Evolutionary conservation across 495 filamentous ascomycete genomes (phyloP), one percentile per base, ranked within the genome.

Genomic region (Penicillium verhagenii): DNA sequence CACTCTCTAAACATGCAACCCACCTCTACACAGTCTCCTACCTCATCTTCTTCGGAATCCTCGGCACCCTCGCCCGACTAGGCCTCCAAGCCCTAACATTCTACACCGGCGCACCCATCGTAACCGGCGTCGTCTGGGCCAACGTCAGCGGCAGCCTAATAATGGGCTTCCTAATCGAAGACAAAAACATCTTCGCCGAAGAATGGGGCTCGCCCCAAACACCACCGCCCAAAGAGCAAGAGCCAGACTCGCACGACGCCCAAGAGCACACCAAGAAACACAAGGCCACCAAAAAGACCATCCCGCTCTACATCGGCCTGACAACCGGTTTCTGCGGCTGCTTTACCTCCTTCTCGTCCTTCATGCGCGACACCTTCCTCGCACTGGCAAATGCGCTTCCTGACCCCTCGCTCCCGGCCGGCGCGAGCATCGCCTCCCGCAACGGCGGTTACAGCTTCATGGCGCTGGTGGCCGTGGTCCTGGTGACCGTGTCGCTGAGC

Each of bases 301-400:
- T 94, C 40, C 92, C 92, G 0, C 79, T 96, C 0, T 97, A 94
- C 66, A 89, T 97, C 52, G 94, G 94, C 18, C 83, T 98, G 1
- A 84, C 93, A 0, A 95, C 90, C 2, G 94, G 94, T 11, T 97
- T 96, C 74, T 97, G 94, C 69, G 94, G 94, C 50, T 91, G 85
- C 60, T 86, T 94, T 48, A 97, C 94, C 3, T 91, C 87, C 33
- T 97, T 97, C 72, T 96, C 92, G 0, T 85, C 89, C 11, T 96
- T 96, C 65, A 86, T 92, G 37, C 84, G 92, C 4, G 93, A 95
- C 63, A 71, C 79, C 44, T 96, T 96, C 69, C 78, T 96, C n/a
- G 86, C 90, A 0, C 68, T 97, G 11, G 86, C 89, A 6, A 96
- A 96, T 64, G 80, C 84, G 48, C 72, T 91, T 10, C 78, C 83